Evolutionary conservation across 495 filamentous ascomycete genomes (phyloP), one percentile per base, ranked within the genome.

Genomic region (Niebla homalea): DNA sequence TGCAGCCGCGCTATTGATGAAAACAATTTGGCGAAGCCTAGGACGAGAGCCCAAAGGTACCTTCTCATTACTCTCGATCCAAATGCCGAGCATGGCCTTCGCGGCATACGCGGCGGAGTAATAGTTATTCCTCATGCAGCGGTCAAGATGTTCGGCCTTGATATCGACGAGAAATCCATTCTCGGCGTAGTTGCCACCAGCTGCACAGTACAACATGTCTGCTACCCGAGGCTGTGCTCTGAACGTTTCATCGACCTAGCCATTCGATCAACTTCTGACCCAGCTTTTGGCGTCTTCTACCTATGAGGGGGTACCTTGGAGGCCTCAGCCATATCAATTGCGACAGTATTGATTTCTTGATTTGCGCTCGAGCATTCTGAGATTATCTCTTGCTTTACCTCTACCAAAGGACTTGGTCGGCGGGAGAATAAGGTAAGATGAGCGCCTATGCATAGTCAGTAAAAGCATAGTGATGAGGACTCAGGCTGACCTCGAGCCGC

Each of bases 391-490:
- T n/a, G n/a, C n/a, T n/a, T n/a, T n/a, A n/a, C n/a, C n/a, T 61
- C 50, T 4, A 59, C 54, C 8, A 64, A 50, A 21, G 46, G 52
- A 1, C 53, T 53, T 26, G 39, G 49, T 26, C 56, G 49, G 23
- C 52, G 56, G 16, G 59, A 37, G 47, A 61, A 56, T 36, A 60
- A 55, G 12, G 58, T 58, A 11, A 60, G 38, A 43, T 60, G 58
- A 51, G 58, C 58, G 16, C 58, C 58, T n/a, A n/a, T 60, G 32
- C 49, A 19, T 45, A 15, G 36, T 40, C 51, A 36, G 51, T 44
- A 15, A 14, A 12, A 42, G 23, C 2, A 6, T 46, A 18, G n/a
- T n/a, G 35, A 3, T 26, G 4, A 26, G 25, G 4, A 26, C 25
- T 4, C 25, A 3, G 21, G 15, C 37, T 15, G 20, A 61, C 61